A percentile compares a stretch with the other conserved stretches of the same genome.
Evolutionary conservation across 139 green algal genomes (phyloP).

Genomic region (Nannochloris sp.): DNA sequence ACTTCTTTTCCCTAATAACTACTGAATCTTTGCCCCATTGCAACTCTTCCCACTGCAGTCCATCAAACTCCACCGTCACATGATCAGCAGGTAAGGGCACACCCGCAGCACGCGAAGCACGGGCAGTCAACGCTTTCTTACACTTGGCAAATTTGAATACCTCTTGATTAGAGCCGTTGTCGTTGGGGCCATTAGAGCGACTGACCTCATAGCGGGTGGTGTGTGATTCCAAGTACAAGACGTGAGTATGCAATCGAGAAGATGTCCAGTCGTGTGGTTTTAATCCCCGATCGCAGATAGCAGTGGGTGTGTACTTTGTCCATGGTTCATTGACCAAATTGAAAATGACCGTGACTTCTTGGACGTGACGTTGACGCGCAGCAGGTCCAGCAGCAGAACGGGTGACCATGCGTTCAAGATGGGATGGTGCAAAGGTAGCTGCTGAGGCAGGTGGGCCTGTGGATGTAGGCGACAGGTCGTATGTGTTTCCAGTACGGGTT

Average conservation of each 20-base stretch:
- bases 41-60: constrained; percentile 67
- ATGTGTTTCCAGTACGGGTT: constrained; percentile 32
- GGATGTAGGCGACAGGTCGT: constrained; percentile 54
- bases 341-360: constrained; percentile 89
- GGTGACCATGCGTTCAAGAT: constrained; percentile 64
- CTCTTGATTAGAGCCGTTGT: too few species aligned
- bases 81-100: constrained; percentile 54
- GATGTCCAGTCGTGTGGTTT: constrained; percentile 80
- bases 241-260: constrained; percentile 65
- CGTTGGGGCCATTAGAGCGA: neutral
- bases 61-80: constrained; percentile 43
- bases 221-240: constrained; percentile 81
- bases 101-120: constrained; percentile 38
- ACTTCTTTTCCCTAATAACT: constrained; percentile 43
- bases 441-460: constrained; percentile 34
- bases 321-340: constrained; percentile 94
- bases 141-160: constrained; percentile 46
- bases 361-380: constrained; percentile 12
- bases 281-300: constrained; percentile 83
- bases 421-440: constrained; percentile 69
- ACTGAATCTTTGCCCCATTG: constrained; percentile 57
- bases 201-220: neutral
- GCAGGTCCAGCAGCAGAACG: constrained; percentile 32
- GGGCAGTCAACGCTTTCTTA: constrained; percentile 40
- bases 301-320: constrained; percentile 88